phyloP scores from a whole-genome alignment of 345 rosid genomes.

The Brassica carinata region DNA sequence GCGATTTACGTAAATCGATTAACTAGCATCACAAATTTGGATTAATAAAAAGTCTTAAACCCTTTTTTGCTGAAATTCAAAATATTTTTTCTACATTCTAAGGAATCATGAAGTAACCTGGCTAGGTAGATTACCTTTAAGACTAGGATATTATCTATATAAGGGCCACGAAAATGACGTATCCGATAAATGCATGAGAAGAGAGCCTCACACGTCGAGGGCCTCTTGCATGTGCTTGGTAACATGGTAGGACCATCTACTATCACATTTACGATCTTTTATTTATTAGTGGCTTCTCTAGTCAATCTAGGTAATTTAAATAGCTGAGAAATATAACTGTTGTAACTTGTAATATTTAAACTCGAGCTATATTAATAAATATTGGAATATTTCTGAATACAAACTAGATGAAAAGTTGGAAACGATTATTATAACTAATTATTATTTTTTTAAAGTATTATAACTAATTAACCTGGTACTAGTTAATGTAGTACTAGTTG shows the following conservation, averaged over 20 bases:
- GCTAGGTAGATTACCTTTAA: neutral
- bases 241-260: constrained; percentile 39
- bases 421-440: neutral
- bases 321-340: neutral
- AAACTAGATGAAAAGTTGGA: neutral
- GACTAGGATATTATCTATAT: neutral
- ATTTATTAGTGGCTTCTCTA: neutral
- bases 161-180: constrained; percentile 33
- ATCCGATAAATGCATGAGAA: constrained; percentile 27
- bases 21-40: neutral
- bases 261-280: neutral
- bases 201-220: constrained; percentile 27
- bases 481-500: too few species aligned
- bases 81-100: neutral
- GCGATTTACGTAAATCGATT: neutral
- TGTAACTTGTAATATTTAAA: neutral
- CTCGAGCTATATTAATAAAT: neutral
- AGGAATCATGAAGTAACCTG: neutral
- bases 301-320: constrained; percentile 1
- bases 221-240: constrained; percentile 34
- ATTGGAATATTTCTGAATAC: neutral
- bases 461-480: too few species aligned
- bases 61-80: neutral
- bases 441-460: too few species aligned
- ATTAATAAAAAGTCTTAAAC: neutral